Evolutionary conservation across 306 rosid species (phyloP).

Genomic region (Cicer judaicum): DNA sequence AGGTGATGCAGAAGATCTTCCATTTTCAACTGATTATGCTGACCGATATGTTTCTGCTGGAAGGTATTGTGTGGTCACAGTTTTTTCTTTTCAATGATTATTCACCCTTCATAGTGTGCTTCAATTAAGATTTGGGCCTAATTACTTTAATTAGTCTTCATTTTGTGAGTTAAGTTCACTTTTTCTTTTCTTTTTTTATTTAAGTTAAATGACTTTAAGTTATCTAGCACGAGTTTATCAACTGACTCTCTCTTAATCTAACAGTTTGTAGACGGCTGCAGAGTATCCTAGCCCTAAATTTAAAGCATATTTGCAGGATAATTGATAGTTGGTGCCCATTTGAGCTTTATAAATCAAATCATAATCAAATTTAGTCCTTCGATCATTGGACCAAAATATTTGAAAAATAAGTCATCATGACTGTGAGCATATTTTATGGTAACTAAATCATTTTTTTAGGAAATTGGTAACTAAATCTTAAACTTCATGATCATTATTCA

Average conservation of each 20-base stretch:
- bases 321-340: background rate
- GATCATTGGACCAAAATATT: background rate
- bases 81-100: slow-evolving; percentile 2
- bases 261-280: no score
- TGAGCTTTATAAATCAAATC: background rate
- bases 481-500: slow-evolving; percentile 18
- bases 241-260: no score
- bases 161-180: background rate
- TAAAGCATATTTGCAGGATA: background rate
- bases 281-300: background rate
- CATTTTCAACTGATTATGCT: slow-evolving; percentile 79
- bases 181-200: background rate
- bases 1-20: slow-evolving; percentile 90
- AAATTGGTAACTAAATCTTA: background rate
- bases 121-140: slow-evolving; percentile 13
- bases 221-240: background rate
- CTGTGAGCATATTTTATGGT: background rate
- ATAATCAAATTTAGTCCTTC: background rate
- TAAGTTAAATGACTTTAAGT: background rate
- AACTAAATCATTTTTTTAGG: background rate
- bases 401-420: background rate
- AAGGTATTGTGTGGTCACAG: slow-evolving; percentile 51
- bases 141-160: background rate
- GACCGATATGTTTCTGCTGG: slow-evolving; percentile 91
- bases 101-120: background rate